These are phyloP conservation scores for Didymella segeticola DNA, from an alignment of 2,329 filamentous ascomycete species.

Conservation along the genomic window DNA sequence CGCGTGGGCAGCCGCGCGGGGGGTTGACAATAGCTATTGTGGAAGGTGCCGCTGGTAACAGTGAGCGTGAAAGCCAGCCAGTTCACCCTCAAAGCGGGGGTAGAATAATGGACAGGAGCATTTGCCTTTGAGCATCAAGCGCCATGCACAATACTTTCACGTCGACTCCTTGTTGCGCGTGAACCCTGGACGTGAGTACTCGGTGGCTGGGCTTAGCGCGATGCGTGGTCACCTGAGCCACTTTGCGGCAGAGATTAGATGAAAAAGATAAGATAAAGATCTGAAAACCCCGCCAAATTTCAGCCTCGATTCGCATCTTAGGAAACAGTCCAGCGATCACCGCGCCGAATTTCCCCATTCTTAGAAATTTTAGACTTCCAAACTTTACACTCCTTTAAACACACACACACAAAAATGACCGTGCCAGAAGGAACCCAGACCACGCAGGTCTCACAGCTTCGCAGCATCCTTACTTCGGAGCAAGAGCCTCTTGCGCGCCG, in stretches of 20 bases:
- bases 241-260: constrained; percentile 13
- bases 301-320: constrained; percentile 23
- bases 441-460: constrained; percentile 67
- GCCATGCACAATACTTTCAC: constrained; percentile 22
- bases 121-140: constrained; percentile 16
- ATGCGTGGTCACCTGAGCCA: constrained; percentile 17
- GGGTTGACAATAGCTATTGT: not conserved
- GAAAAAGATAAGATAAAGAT: constrained; percentile 27
- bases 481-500: constrained; percentile 81
- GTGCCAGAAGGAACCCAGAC: constrained; percentile 30
- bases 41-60: constrained; percentile 20
- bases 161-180: constrained; percentile 28
- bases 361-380: not conserved
- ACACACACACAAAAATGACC: constrained; percentile 37
- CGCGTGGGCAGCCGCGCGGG: not conserved
- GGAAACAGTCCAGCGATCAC: constrained; percentile 10
- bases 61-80: constrained; percentile 23
- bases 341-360: not conserved
- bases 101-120: constrained; percentile 2
- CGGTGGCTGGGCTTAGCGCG: constrained; percentile 24
- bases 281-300: constrained; percentile 38
- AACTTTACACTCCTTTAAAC: not conserved
- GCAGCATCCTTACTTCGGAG: constrained; percentile 81
- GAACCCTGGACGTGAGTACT: constrained; percentile 3
- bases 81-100: constrained; percentile 11